These are phyloP conservation scores for Aspergillus terreus DNA, from an alignment of 2,329 filamentous ascomycete genomes.

Conservation along the genomic window DNA sequence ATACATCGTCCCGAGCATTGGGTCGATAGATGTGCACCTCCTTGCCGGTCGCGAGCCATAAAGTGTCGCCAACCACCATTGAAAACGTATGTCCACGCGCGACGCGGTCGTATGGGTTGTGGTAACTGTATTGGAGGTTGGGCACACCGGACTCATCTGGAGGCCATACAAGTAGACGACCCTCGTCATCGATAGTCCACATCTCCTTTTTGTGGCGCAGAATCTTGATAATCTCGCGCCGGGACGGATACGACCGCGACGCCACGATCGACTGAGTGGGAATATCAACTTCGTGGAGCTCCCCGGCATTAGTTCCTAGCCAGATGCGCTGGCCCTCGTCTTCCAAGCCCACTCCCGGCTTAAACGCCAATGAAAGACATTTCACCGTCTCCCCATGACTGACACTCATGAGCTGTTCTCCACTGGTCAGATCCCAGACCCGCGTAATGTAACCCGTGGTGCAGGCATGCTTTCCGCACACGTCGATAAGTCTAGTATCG, in stretches of 20 bases:
- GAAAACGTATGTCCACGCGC: slow-evolving; percentile 83
- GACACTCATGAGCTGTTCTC: slow-evolving; percentile 75
- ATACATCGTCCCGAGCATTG: slow-evolving; percentile 60
- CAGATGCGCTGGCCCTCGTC: slow-evolving; percentile 80
- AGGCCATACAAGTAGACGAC: slow-evolving; percentile 81
- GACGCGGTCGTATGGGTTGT: slow-evolving; percentile 65
- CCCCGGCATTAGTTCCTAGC: slow-evolving; percentile 85
- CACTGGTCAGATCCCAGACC: slow-evolving; percentile 81
- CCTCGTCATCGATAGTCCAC: slow-evolving; percentile 90
- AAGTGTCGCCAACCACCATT: slow-evolving; percentile 74
- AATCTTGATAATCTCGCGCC: slow-evolving; percentile 77
- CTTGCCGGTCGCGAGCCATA: slow-evolving; percentile 87
- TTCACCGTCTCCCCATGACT: slow-evolving; percentile 82
- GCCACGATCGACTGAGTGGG: slow-evolving; percentile 65
- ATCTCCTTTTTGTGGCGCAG: slow-evolving; percentile 82
- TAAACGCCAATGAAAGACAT: slow-evolving; percentile 78
- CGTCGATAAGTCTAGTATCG: slow-evolving; percentile 79
- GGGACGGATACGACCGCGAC: slow-evolving; percentile 70
- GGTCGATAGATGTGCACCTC: slow-evolving; percentile 82
- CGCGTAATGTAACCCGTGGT: slow-evolving; percentile 82
- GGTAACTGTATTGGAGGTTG: slow-evolving; percentile 69
- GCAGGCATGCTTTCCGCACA: slow-evolving; percentile 83
- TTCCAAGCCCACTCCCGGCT: slow-evolving; percentile 71
- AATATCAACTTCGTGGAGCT: slow-evolving; percentile 86
- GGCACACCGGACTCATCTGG: slow-evolving; percentile 71